Percentiles rank a stretch among this genome's conserved stretches.
Evolutionary conservation across 78 protist genomes (phyloP).

Genomic region (Paulinella micropora): DNA sequence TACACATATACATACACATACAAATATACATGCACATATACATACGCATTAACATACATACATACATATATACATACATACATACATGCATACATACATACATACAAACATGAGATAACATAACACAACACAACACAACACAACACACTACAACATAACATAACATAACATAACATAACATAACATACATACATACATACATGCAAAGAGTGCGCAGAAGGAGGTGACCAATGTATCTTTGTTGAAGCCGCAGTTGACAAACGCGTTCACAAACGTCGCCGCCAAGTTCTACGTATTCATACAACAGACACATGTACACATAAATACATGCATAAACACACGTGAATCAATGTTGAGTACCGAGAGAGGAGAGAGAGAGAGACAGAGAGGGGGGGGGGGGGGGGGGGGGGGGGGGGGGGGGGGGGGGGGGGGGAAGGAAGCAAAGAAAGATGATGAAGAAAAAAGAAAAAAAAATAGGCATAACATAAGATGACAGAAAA

Average conservation of each 20-base stretch:
- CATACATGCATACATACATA: not conserved
- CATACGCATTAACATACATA: not conserved
- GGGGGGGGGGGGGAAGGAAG: no score
- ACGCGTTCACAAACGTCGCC: slow-evolving; percentile 79
- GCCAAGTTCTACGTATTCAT: slow-evolving; percentile 60
- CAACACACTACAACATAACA: not conserved
- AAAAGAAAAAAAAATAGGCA: no score
- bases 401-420: no score
- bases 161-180: not conserved
- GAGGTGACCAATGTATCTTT: slow-evolving; percentile 68
- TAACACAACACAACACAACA: not conserved
- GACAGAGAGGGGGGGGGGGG: no score
- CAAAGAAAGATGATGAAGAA: no score
- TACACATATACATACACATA: not conserved
- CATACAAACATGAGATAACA: not conserved
- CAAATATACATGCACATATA: not conserved
- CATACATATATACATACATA: not conserved
- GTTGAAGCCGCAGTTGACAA: slow-evolving; percentile 79
- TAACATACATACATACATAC: not conserved
- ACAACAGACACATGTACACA: not conserved
- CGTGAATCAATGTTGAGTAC: no score
- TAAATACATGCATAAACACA: no score
- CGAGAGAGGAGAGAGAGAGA: no score
- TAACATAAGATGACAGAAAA: no score
- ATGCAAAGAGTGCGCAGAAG: not conserved